phyloP scores from a whole-genome alignment of 352 stramenopile species.

The Phytophthora niederhauseri region DNA sequence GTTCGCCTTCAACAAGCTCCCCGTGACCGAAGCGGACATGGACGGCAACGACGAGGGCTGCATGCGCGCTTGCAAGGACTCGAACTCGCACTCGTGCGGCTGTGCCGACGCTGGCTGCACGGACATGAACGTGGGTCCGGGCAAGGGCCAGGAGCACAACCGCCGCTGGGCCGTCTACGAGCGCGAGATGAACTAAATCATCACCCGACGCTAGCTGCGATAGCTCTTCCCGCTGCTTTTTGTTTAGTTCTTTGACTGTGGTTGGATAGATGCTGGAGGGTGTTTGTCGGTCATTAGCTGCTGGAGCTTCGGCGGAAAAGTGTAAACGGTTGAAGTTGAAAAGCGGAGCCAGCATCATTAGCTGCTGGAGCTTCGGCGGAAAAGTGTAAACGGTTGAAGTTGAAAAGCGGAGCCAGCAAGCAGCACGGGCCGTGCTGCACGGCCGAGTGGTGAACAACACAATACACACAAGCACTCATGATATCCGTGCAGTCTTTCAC shows the following conservation, averaged over 20 bases:
- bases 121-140: conserved; percentile 67
- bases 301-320: conserved; percentile 20
- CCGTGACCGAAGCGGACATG: conserved; percentile 62
- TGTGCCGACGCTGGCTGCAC: conserved; percentile 85
- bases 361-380: conserved; percentile 18
- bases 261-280: conserved; percentile 33
- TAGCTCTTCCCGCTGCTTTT: conserved; percentile 21
- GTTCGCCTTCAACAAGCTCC: conserved; percentile 92
- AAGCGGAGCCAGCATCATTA: conserved; percentile 20
- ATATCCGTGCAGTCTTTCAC: conserved; percentile 10
- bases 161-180: conserved; percentile 92
- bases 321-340: conserved; percentile 33
- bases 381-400: conserved; percentile 34
- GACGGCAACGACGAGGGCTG: conserved; percentile 86
- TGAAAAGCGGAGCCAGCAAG: conserved; percentile 20
- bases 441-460: conserved; percentile 15
- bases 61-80: conserved; percentile 79
- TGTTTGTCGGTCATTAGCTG: conserved; percentile 20
- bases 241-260: conserved; percentile 33
- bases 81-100: conserved; percentile 76
- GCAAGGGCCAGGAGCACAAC: conserved; percentile 88
- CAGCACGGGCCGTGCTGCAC: too few species aligned
- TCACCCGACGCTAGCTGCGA: neutral
- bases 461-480: conserved; percentile 29
- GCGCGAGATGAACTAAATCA: conserved; percentile 43